A percentile compares a stretch with the other conserved stretches of the same genome.
Evolutionary conservation across 2,329 filamentous ascomycete species (phyloP).

Genomic region (Talaromyces sp.): DNA sequence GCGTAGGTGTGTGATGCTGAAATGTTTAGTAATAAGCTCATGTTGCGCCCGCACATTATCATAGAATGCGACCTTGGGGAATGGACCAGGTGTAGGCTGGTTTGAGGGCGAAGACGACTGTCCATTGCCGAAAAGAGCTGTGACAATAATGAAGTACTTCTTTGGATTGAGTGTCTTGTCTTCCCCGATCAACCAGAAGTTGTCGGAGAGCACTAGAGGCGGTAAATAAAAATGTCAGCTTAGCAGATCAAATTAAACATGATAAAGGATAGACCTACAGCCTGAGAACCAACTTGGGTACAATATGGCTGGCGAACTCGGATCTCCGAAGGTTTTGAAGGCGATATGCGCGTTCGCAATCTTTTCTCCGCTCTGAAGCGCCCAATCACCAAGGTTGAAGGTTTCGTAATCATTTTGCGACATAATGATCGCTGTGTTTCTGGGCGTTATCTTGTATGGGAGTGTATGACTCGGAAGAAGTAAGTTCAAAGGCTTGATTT

Average conservation of each 20-base stretch:
- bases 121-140: constrained; percentile 70
- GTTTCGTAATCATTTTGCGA: constrained; percentile 48
- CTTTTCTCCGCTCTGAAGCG: constrained; percentile 65
- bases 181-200: constrained; percentile 72
- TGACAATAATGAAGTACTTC: constrained; percentile 69
- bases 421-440: constrained; percentile 14
- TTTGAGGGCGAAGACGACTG: constrained; percentile 71
- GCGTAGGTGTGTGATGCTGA: constrained; percentile 62
- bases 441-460: not conserved
- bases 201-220: constrained; percentile 62
- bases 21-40: constrained; percentile 64
- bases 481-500: no score
- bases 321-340: constrained; percentile 74
- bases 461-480: not conserved
- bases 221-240: no score
- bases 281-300: constrained; percentile 79
- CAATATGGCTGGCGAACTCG: constrained; percentile 65
- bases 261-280: no score
- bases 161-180: constrained; percentile 66
- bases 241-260: no score
- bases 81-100: constrained; percentile 55
- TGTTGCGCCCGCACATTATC: constrained; percentile 72
- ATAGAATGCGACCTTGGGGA: constrained; percentile 66
- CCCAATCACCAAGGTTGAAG: constrained; percentile 66
- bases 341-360: constrained; percentile 69